Evolutionary conservation across 2,329 filamentous ascomycete genomes (phyloP), one percentile per base, ranked within the genome.

Genomic region (Phaeosphaeria sp.): DNA sequence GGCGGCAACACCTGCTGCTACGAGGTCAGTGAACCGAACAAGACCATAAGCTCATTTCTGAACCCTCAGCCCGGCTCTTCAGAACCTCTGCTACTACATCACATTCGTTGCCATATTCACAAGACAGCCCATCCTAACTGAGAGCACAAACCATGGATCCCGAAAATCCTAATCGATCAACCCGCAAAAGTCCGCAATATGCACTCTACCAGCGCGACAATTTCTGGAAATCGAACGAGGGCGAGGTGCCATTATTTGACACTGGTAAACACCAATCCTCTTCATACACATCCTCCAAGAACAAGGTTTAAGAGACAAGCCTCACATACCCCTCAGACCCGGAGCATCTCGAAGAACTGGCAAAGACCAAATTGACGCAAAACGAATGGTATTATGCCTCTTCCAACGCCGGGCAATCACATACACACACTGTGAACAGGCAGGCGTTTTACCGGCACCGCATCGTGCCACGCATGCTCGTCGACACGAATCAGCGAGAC

Each of bases 401-500:
- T 13, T 85, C 80, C 57, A 87, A 87, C 64, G 84, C 84, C 2
- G 83, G 84, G 17, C 79, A 81, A 57, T 86, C 82, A 0, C 79
- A 76, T 52, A 83, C 82, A 2, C 82, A 85, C 65, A 77, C 81
- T 0, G 84, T 83, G 21, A 89, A 89, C 71, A 82, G 86, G 4
- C 83, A 87, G 72, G 84, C 87, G 51, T 90, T 89, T 78, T 87
- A 85, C 75, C 81, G 86, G 1, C 86, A 88, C 75, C 82, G 84
- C 45, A 86, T 90, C 65, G 80, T 89, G 47, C 86, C 87, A 0
- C 82, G 83, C 45, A 85, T 84, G 78, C 82, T 89, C 1, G 81
- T 88, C 43, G 85, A 89, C 73, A 88, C 67, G 7, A 87, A 85
- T 67, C 74, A 73, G 30, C 83, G 86, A 39, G 86, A 89, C 65